phyloP scores from a whole-genome alignment of 2,329 filamentous ascomycete genomes.

The Penicillium polonicum region DNA sequence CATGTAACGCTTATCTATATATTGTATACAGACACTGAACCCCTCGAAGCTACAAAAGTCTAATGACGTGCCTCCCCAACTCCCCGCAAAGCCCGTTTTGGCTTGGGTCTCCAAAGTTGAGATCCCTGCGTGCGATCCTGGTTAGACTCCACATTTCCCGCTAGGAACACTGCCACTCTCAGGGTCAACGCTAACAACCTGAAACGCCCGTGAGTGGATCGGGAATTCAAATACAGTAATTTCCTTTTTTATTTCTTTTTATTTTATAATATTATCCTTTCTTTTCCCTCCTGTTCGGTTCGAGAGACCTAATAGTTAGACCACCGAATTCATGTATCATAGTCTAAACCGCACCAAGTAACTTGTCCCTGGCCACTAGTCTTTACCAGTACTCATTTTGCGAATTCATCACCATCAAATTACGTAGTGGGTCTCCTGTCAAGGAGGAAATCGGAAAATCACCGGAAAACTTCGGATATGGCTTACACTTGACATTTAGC shows the following conservation, averaged over 20 bases:
- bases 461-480: conserved; percentile 13
- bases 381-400: neutral
- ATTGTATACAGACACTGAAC: neutral
- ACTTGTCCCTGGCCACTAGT: neutral
- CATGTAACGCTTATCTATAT: neutral
- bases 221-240: neutral
- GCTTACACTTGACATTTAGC: neutral
- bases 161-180: conserved; percentile 32
- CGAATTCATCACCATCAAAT: neutral
- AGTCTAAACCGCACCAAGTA: neutral
- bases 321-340: neutral
- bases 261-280: neutral
- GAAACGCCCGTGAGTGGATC: conserved; percentile 28
- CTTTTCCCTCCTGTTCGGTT: conserved; percentile 3
- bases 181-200: conserved; percentile 34
- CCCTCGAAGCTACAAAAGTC: neutral
- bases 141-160: conserved; percentile 19
- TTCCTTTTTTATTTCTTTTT: neutral
- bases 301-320: neutral
- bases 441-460: neutral
- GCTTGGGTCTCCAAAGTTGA: conserved; percentile 8
- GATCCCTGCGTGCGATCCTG: conserved; percentile 37
- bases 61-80: conserved; percentile 18
- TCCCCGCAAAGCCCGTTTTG: conserved; percentile 33
- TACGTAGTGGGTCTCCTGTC: conserved; percentile 1